These are phyloP conservation scores for Globisporangium radiosum DNA, from an alignment of 352 stramenopile genomes.

Conservation along the genomic window DNA sequence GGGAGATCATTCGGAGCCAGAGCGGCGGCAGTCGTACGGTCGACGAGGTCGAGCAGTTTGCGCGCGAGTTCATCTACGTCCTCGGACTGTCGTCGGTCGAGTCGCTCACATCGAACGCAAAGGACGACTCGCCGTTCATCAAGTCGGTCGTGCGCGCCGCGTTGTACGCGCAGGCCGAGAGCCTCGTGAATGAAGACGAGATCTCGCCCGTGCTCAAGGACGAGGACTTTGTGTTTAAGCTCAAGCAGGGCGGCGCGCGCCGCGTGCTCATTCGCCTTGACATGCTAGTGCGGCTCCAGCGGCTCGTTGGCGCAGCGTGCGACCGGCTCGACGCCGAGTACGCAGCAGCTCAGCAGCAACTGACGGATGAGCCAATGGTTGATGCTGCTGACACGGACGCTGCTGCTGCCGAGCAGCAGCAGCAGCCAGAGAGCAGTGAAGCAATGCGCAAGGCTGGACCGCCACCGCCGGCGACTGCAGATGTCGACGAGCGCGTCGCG, in stretches of 20 bases:
- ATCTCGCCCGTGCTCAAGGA: conserved; percentile 75
- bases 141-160: conserved; percentile 73
- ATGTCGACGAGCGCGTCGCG: conserved; percentile 65
- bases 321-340: conserved; percentile 57
- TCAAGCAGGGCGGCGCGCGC: conserved; percentile 79
- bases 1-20: conserved; percentile 86
- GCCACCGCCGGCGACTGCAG: conserved; percentile 25
- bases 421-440: conserved; percentile 1
- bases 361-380: background rate
- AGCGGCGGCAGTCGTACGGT: conserved; percentile 81
- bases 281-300: conserved; percentile 76
- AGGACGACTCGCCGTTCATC: conserved; percentile 80
- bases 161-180: conserved; percentile 53
- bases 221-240: conserved; percentile 83
- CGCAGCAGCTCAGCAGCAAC: conserved; percentile 2
- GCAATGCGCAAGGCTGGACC: background rate
- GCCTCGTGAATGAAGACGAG: conserved; percentile 69
- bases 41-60: conserved; percentile 80
- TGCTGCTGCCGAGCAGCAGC: background rate
- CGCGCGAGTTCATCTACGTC: conserved; percentile 82
- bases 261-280: conserved; percentile 80
- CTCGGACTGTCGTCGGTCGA: conserved; percentile 61
- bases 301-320: conserved; percentile 49
- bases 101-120: conserved; percentile 44
- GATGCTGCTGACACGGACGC: background rate